Evolutionary conservation across 768 basidiomycete genomes (phyloP).

Genomic region (Mycena rosella): DNA sequence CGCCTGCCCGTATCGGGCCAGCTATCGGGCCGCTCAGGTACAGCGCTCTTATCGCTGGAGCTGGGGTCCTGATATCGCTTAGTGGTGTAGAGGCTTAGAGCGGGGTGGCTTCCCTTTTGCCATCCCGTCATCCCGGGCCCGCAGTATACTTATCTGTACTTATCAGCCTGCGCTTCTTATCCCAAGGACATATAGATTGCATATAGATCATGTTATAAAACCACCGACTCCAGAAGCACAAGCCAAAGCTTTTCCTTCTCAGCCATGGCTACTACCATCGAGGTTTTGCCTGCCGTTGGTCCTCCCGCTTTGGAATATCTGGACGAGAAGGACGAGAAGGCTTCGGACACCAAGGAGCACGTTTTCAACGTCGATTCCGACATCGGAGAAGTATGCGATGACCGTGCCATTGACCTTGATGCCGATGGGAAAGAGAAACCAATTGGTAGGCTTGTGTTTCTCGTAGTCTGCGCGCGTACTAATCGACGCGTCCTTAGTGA

Average conservation of each 20-base stretch:
- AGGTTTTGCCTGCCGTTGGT: slow-evolving; percentile 22
- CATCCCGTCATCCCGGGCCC: too few relatives aligned
- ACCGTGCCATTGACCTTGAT: slow-evolving; percentile 40
- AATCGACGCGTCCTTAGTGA: slow-evolving; percentile 24
- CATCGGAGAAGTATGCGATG: slow-evolving; percentile 41
- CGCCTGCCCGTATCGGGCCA: too few relatives aligned
- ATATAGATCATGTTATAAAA: slow-evolving; percentile 9
- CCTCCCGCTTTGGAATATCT: slow-evolving; percentile 17
- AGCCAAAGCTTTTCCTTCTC: slow-evolving; percentile 4
- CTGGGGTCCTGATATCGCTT: too few relatives aligned
- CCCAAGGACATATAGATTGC: neutral
- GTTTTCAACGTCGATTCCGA: slow-evolving; percentile 3
- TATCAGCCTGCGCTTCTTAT: slow-evolving; percentile 18
- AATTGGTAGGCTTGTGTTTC: slow-evolving; percentile 29
- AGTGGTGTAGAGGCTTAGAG: too few relatives aligned
- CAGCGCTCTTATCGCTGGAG: neutral
- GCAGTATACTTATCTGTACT: slow-evolving; percentile 2
- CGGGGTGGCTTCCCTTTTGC: neutral
- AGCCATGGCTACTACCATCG: slow-evolving; percentile 16
- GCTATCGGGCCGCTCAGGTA: neutral
- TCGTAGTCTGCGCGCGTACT: neutral
- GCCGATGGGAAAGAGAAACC: slow-evolving; percentile 39
- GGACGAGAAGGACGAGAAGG: slow-evolving; percentile 33
- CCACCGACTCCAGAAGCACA: neutral
- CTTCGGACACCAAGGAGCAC: slow-evolving; percentile 25